Percentiles rank a stretch among this genome's conserved stretches.
These are phyloP conservation scores for Salix exigua DNA, from an alignment of 345 rosid species.

Conservation along the genomic window DNA sequence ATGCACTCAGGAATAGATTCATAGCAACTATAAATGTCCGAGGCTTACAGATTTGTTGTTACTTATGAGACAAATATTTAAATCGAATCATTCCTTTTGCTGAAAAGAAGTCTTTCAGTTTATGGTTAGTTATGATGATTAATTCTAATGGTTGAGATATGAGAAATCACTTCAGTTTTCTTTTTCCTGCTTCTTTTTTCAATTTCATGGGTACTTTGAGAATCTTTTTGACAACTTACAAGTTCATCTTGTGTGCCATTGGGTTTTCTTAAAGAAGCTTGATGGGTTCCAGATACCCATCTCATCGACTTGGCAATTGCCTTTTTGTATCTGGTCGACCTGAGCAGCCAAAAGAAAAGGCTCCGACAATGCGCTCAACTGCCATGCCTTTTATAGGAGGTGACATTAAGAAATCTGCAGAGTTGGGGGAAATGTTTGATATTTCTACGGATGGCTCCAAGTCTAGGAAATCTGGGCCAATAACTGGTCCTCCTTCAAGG, in stretches of 20 bases:
- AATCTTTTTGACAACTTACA: not conserved
- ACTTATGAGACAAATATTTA: not conserved
- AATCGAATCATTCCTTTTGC: not conserved
- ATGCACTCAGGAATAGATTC: not conserved
- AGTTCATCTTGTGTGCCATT: not conserved
- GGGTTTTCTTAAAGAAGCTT: not conserved
- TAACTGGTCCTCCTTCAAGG: constrained; percentile 19
- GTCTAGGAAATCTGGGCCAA: constrained; percentile 27
- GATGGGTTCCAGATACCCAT: constrained; percentile 26
- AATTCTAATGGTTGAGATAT: not conserved
- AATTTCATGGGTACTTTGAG: not conserved
- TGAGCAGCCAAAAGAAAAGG: constrained; percentile 25
- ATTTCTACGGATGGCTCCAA: constrained; percentile 12
- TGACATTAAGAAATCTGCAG: constrained; percentile 23
- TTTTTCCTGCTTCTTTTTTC: not conserved
- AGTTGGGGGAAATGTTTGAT: constrained; percentile 28
- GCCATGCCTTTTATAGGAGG: constrained; percentile 29
- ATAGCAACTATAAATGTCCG: not conserved
- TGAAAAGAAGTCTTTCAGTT: no score
- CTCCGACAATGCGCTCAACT: constrained; percentile 22
- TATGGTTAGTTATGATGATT: not conserved
- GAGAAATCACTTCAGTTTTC: not conserved
- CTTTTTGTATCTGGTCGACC: constrained; percentile 20
- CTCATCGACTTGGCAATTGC: constrained; percentile 25
- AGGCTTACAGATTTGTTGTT: not conserved